Evolutionary conservation across 2,329 filamentous ascomycete genomes (phyloP), one percentile per base, ranked within the genome.

Genomic region (Talaromyces atroroseus): DNA sequence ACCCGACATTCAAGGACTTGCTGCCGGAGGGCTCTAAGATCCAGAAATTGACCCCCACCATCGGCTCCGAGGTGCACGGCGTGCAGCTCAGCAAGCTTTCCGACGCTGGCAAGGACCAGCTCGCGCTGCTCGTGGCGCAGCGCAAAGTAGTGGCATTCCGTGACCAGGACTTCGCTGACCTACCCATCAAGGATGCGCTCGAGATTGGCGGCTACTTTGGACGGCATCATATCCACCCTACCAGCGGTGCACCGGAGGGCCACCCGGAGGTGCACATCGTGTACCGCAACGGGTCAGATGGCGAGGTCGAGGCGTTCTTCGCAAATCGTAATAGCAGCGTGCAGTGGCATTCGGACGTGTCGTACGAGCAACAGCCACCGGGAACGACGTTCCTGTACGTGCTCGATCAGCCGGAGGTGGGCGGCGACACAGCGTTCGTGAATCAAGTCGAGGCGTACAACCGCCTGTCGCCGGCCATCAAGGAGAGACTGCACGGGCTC

Each of bases 11-110:
- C 59, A 65, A 68, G 12, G 72, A 77, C 60, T 66, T 79, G 0
- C 65, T 78, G 2, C 62, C 63, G 8, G 61, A 68, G 2, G 64
- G 66, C 0, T 49, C 55, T 47, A 36, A 5, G 10, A 54, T 65
- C 38, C 47, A 45, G n/a, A 54, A 61, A 18, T 49, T 64, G 2
- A 61, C 62, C 1, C 62, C 63, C 1, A 53, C 53, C 5, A 78
- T 80, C 51, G 78, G 78, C 50, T 80, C 78, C 2, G 78, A 81
- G 60, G 61, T 81, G 36, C 71, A 70, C 24, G 78, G 78, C 14
- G 66, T 80, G n/a, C 73, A 79, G 53, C 74, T 81, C 5, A 72
- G 74, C 51, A 71, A 74, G 52, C 69, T 80, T 34, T 78, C 70
- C 5, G 72, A 78, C 46, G 68, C 66, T 1, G 77, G 79, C 59